These are phyloP conservation scores for Vitis hybrid DNA, from an alignment of 177 flowering plant genomes.

Conservation along the genomic window DNA sequence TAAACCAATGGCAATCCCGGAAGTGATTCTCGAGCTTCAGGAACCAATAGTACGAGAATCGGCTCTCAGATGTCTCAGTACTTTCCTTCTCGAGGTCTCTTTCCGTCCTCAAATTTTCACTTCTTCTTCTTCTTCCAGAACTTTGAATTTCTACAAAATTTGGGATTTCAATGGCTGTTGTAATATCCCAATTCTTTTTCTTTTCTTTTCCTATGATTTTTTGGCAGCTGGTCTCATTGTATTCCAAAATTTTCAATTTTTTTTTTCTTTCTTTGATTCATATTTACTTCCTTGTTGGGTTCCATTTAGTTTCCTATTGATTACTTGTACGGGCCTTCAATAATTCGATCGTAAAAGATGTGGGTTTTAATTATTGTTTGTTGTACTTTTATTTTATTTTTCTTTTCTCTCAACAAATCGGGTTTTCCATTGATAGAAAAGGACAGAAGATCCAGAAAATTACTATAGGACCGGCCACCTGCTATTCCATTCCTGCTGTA, in stretches of 20 bases:
- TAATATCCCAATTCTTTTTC: too few species aligned
- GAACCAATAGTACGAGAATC: conserved; percentile 28
- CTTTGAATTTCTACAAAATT: too few species aligned
- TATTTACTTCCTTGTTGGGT: background rate
- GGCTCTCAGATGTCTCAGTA: conserved; percentile 38
- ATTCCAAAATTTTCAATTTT: background rate
- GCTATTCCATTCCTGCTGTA: conserved; percentile 36
- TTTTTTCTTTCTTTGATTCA: background rate
- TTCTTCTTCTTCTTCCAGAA: too few species aligned
- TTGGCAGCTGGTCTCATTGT: too few species aligned
- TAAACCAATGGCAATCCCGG: conserved; percentile 38
- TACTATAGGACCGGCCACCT: conserved; percentile 34
- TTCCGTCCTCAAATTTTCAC: too few species aligned
- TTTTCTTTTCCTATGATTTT: conserved; percentile 1
- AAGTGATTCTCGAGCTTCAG: conserved; percentile 37
- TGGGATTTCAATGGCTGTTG: too few species aligned
- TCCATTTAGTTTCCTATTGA: background rate
- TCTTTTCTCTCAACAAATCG: background rate
- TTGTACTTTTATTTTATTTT: background rate
- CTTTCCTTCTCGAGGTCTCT: conserved; percentile 35
- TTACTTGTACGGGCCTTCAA: too few species aligned
- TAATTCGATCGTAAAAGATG: background rate
- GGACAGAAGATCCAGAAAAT: conserved; percentile 41
- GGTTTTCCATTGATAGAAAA: conserved; percentile 20
- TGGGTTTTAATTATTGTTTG: background rate